Conservation (phyloP, 164 flowering plant genomes). For the Stephania yunnanensis region DNA sequence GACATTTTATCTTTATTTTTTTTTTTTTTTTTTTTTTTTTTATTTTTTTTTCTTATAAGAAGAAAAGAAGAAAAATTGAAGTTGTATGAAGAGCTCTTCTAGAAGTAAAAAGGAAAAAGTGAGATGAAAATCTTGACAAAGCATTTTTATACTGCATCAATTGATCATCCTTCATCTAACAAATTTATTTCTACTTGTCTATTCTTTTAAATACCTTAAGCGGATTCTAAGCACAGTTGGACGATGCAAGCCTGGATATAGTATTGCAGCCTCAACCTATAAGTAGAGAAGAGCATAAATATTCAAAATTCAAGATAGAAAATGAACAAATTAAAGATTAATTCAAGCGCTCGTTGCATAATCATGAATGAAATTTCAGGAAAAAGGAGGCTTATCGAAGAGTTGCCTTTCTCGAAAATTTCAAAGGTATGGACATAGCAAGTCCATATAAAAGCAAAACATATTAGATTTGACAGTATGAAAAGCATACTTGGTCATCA, state of each 20-base stretch:
- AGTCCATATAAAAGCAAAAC: background rate
- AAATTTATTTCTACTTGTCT: no score
- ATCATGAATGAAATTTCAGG: no score
- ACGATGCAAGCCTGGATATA: conserved; percentile 90
- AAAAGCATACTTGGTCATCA: conserved; percentile 66
- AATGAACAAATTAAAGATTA: background rate
- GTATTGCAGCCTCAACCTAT: conserved; percentile 89
- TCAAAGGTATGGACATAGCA: background rate
- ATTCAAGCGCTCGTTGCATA: no score
- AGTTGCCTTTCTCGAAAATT: background rate
- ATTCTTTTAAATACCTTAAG: conserved; percentile 39
- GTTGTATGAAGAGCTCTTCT: background rate
- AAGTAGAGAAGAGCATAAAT: conserved; percentile 11
- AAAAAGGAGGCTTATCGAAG: no score
- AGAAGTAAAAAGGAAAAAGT: conserved; percentile 4
- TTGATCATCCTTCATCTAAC: no score
- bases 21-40: no score
- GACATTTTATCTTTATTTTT: background rate
- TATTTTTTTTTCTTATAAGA: no score
- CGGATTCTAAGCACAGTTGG: conserved; percentile 89
- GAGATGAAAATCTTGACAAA: no score
- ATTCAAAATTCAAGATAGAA: background rate
- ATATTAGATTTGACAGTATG: background rate
- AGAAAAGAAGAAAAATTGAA: background rate
- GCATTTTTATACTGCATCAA: no score